Base-by-base conservation (phyloP, 345 rosid species). In the Melastoma malabathricum region DNA sequence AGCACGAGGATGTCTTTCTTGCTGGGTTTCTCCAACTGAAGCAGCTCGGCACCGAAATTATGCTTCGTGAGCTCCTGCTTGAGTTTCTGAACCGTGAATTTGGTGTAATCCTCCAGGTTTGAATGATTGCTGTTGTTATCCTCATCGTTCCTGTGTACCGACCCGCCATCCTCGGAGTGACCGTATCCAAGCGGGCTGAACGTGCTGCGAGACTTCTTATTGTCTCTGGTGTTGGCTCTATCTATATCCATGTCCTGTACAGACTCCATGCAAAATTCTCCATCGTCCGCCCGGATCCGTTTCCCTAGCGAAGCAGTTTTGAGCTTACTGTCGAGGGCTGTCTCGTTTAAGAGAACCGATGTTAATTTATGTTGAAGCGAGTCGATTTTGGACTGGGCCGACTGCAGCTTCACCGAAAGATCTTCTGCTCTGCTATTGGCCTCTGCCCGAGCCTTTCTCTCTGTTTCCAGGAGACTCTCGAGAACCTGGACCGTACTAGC, bases 11-110 rank as follows among this genome's bases (percentile, higher is more conserved):
- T 75, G 43, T 93, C 97, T 64, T 79, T 85, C 82, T 83, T 93
- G 68, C 68, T 81, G 10, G 80, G 83, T 62, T 69, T 90, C 61
- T 72, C 83, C 63, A 83, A 50, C 60, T 79, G 77, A 38, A 88
- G 84, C 48, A 93, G 67, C 76, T 84, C 84, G 3, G 78, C 94
- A 10, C 89, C 99, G 13, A 78, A 85, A 55, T 83, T 75, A 50
- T 85, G 83, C 68, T 76, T 93, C 0, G 89, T 88, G 46, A 93
- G 82, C 39, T 93, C 99, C 64, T 83, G 92, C 80, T 71, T 93
- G 1, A 93, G 92, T 60, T 68, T 81, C 71, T 70, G 89, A 39
- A 85, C 62, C 0, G 92, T 85, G 52, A 83, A 81, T 73, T 85
- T 85, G 4, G 70, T 76, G 67, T 85, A 83, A 60, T 93, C 95